Evolutionary conservation across 1,284 basidiomycete species (phyloP).

Genomic region (Somion occarium): DNA sequence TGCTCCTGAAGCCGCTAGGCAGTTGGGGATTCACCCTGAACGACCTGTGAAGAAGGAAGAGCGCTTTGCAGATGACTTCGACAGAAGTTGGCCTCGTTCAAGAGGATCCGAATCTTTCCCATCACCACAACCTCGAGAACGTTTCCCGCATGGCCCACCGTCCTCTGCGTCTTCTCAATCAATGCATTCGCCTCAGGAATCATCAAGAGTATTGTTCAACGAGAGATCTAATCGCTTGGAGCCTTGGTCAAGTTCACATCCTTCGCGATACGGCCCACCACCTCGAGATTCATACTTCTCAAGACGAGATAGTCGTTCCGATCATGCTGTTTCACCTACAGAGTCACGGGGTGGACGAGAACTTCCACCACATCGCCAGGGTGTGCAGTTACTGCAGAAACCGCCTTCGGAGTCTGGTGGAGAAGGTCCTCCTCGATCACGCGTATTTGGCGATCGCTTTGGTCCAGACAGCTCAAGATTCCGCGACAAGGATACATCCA

Average conservation of each 20-base stretch:
- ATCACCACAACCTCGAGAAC: too few species aligned
- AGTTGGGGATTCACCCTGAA: conserved; percentile 15
- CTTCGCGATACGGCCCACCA: conserved; percentile 27
- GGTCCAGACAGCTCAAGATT: conserved; percentile 16
- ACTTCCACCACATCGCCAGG: conserved; percentile 33
- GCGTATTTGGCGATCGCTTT: conserved; percentile 18
- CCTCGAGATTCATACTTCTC: conserved; percentile 28
- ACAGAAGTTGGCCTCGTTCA: conserved; percentile 85
- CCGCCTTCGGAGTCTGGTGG: conserved; percentile 7
- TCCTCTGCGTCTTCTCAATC: conserved; percentile 36
- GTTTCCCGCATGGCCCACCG: conserved; percentile 30
- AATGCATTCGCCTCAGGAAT: conserved; percentile 46
- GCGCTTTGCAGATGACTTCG: conserved; percentile 84
- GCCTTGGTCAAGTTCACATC: conserved; percentile 51
- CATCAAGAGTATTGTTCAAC: conserved; percentile 78
- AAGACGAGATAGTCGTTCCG: conserved; percentile 43
- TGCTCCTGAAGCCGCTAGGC: conserved; percentile 2
- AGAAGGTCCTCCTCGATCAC: conserved; percentile 16
- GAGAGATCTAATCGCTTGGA: conserved; percentile 84
- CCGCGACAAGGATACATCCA: conserved; percentile 20
- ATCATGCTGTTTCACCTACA: conserved; percentile 34
- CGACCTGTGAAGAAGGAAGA: conserved; percentile 67
- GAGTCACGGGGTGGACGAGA: conserved; percentile 45
- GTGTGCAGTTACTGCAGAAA: conserved; percentile 51
- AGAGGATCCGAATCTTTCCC: conserved; percentile 37